phyloP scores from a whole-genome alignment of 2,329 filamentous ascomycete species.

The Aureobasidium leucospermi region DNA sequence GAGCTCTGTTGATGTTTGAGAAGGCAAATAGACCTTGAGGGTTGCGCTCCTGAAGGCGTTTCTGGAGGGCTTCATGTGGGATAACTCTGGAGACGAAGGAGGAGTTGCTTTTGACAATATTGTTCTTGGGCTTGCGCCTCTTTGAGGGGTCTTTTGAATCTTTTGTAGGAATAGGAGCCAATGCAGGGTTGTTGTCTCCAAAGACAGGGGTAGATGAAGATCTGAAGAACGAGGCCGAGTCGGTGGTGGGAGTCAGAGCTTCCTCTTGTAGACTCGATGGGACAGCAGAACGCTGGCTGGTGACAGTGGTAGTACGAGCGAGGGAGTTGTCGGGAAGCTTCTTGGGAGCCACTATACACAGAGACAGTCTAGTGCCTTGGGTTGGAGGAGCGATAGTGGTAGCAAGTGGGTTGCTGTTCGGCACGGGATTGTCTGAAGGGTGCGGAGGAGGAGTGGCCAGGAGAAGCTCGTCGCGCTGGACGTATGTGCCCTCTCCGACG shows the following conservation, averaged over 20 bases:
- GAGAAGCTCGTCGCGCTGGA: conserved; percentile 81
- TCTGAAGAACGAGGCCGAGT: not conserved
- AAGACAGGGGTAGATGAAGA: conserved; percentile 53
- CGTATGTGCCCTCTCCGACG: conserved; percentile 90
- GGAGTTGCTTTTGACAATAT: conserved; percentile 96
- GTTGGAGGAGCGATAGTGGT: conserved; percentile 79
- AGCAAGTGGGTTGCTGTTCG: conserved; percentile 85
- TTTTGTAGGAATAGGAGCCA: conserved; percentile 61
- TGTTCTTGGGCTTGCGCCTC: conserved; percentile 91
- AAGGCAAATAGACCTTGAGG: conserved; percentile 80
- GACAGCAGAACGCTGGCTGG: conserved; percentile 32
- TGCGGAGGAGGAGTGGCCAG: conserved; percentile 92
- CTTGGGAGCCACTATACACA: conserved; percentile 60
- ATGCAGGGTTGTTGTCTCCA: conserved; percentile 74
- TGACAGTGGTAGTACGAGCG: conserved; percentile 33
- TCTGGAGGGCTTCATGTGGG: conserved; percentile 71
- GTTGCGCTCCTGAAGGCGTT: conserved; percentile 71
- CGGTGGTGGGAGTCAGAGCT: conserved; percentile 15
- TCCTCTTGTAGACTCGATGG: conserved; percentile 39
- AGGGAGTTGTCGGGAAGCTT: conserved; percentile 36
- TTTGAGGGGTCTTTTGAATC: conserved; percentile 56
- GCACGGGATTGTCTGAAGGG: conserved; percentile 79
- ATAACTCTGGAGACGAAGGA: conserved; percentile 98
- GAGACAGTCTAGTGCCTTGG: conserved; percentile 73
- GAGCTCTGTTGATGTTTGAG: conserved; percentile 89